Base-by-base conservation (phyloP, 2,329 filamentous ascomycete genomes). In the Lasiodiplodia theobromae region DNA sequence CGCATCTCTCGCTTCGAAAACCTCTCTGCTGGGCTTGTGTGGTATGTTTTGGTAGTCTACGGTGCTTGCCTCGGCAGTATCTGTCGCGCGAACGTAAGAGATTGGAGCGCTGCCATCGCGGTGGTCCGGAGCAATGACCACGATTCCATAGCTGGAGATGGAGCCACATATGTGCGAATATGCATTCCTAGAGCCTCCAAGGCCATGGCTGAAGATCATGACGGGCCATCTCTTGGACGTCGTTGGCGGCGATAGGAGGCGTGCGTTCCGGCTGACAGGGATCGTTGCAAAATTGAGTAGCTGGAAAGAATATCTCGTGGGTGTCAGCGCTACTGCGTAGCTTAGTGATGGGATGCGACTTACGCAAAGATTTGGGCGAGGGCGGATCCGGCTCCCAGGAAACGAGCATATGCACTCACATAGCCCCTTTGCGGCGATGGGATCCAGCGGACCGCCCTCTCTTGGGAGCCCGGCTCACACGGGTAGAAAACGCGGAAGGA, bases 401-500 rank as follows among this genome's bases (percentile, higher is more conserved):
- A 96, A 72, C 89, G 86, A 11, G 90, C 90, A 76, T 96, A 96
- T 0, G 91, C 91, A 18, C 89, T 87, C 10, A 95, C 82, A 75
- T 93, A 91, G 51, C 89, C 88, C 58, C 91, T 82, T 77, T 96
- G 93, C 0, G 93, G 93, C 10, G 86, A 85, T 0, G 92, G 92
- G 65, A 96, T 85, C 93, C 93, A 97, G 73, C 86, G 87, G 67
- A 93, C 90, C 11, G 84, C 84, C 73, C 87, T 87, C 74, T 87
- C 84, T 64, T 80, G 79, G n/a, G 78, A 77, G 8, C 73, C 72
- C 10, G 77, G 77, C 56, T 81, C 75, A 25, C 90, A 89, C 0
- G 93, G 93, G 77, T 96, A 96, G 81, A 92, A 97, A 69, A 96
- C 85, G 71, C 93, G 88, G 78, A 93, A 96, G 68, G 92, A 90